Percentiles rank a stretch among this genome's conserved stretches.
Conservation (phyloP, 345 rosid genomes). For the Lumnitzera racemosa region DNA sequence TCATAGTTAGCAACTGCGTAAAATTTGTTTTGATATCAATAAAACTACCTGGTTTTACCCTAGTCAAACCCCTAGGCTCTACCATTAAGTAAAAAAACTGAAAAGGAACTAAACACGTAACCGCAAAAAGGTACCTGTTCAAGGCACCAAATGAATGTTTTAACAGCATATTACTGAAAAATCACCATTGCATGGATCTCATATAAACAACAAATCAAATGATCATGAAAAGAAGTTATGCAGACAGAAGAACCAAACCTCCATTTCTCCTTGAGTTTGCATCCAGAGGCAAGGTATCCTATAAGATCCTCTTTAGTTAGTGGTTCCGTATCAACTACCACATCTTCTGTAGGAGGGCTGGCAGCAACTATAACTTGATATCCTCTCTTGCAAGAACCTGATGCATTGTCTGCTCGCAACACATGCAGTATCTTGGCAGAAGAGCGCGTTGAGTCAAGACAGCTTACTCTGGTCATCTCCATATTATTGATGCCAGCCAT, state of each 20-base stretch:
- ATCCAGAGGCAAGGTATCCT: conserved; percentile 87
- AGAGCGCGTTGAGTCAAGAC: conserved; percentile 27
- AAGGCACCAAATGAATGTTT: no score
- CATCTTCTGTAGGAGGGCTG: conserved; percentile 91
- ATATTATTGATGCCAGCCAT: conserved; percentile 18
- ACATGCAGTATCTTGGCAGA: neutral
- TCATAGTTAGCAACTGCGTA: no score
- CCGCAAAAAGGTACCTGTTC: no score
- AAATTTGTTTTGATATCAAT: no score
- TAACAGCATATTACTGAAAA: no score
- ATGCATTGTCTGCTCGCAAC: conserved; percentile 16
- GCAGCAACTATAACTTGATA: conserved; percentile 56
- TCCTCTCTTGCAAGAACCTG: conserved; percentile 37
- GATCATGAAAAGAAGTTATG: neutral
- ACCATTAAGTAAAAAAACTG: no score
- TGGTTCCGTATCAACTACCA: conserved; percentile 63
- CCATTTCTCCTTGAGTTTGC: conserved; percentile 92
- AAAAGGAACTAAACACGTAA: no score
- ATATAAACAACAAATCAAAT: no score
- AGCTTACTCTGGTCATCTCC: conserved; percentile 29
- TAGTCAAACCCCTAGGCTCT: no score
- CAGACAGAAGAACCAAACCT: conserved; percentile 36
- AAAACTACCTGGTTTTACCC: no score
- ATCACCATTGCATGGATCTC: no score
- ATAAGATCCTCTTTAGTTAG: conserved; percentile 87